phyloP scores from a whole-genome alignment of 2,329 filamentous ascomycete species.

The Metarhizium humberi region DNA sequence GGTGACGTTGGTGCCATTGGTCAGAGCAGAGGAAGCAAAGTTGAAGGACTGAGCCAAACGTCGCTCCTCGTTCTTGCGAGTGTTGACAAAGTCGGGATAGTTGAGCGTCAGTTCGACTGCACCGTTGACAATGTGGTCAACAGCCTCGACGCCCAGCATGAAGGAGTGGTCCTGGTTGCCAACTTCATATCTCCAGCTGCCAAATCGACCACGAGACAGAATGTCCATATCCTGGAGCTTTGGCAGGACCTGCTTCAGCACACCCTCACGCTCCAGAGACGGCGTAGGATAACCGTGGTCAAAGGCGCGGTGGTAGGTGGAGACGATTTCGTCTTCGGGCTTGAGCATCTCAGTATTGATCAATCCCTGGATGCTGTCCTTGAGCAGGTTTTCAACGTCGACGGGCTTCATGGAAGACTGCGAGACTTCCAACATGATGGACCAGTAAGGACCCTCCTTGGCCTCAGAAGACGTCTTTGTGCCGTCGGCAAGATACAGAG shows the following conservation, averaged over 20 bases:
- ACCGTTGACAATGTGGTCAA: slow-evolving; percentile 81
- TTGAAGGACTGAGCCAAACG: slow-evolving; percentile 36
- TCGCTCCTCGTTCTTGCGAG: slow-evolving; percentile 48
- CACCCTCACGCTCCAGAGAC: slow-evolving; percentile 86
- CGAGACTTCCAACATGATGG: slow-evolving; percentile 97
- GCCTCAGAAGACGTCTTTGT: slow-evolving; percentile 65
- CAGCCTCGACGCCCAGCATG: slow-evolving; percentile 93
- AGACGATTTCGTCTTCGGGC: slow-evolving; percentile 87
- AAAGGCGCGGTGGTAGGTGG: slow-evolving; percentile 95
- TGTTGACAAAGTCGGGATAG: slow-evolving; percentile 94
- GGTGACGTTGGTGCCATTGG: slow-evolving; percentile 17
- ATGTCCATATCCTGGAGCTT: slow-evolving; percentile 88
- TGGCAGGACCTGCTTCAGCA: slow-evolving; percentile 84
- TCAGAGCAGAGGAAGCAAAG: slow-evolving; percentile 23
- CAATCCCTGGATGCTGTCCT: slow-evolving; percentile 89
- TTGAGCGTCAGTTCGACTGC: slow-evolving; percentile 88
- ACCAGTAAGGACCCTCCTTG: slow-evolving; percentile 95
- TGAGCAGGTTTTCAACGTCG: slow-evolving; percentile 72
- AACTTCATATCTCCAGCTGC: slow-evolving; percentile 94
- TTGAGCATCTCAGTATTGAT: slow-evolving; percentile 97
- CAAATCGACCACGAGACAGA: slow-evolving; percentile 91
- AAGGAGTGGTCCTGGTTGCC: slow-evolving; percentile 98
- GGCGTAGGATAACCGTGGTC: slow-evolving; percentile 98
- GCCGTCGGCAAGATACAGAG: slow-evolving; percentile 76
- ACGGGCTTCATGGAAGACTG: slow-evolving; percentile 95